Base-by-base conservation (phyloP, 140 eudicot genomes). In the Anethum foeniculum region DNA sequence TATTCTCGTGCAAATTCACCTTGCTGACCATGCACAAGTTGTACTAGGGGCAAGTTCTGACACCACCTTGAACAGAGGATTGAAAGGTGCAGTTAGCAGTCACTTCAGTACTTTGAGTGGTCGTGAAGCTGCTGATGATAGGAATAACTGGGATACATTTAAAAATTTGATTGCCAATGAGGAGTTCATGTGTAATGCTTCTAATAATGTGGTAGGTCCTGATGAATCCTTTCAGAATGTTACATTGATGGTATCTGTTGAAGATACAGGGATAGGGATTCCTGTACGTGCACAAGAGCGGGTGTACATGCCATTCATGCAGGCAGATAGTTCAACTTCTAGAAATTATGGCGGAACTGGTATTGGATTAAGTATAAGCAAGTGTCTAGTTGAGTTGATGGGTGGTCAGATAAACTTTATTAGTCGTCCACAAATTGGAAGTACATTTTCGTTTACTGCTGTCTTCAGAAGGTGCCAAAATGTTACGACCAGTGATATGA, bases 321-420 rank as follows among this genome's bases (percentile, higher is more conserved):
- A 93, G 76, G 98, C 96, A 0, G 98, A 90, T 68, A 88, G 96
- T 84, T 91, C 98, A n/a, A 93, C 96, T 18, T 93, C 98, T 10
- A 82, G 98, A 84, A 89, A 88, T 68, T 88, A 91, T 48, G 98
- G 98, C 27, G 98, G 98, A 32, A 93, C 98, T 0, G 98, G 98
- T 13, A 93, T 93, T 5, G 98, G 98, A 23, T 80, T 93, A 73
- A 93, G 98, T 80, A 91, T 93, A 19, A 88, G 96, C 13, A 93
- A 93, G 83, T 90, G 97, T 85, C 81, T 93, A 46, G 98, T 93
- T 56, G 93, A 90, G 85, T 80, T 91, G n/a, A 93, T 93, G 98
- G 96, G 93, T 23, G 98, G 98, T 80, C 85, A 87, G 38, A 93
- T 93, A 68, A 81, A 72, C 84, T 93, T 93, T 83, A 52, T 80